phyloP scores from a whole-genome alignment of 805 yeast genomes.

The Sugiyamaella floridensis region DNA sequence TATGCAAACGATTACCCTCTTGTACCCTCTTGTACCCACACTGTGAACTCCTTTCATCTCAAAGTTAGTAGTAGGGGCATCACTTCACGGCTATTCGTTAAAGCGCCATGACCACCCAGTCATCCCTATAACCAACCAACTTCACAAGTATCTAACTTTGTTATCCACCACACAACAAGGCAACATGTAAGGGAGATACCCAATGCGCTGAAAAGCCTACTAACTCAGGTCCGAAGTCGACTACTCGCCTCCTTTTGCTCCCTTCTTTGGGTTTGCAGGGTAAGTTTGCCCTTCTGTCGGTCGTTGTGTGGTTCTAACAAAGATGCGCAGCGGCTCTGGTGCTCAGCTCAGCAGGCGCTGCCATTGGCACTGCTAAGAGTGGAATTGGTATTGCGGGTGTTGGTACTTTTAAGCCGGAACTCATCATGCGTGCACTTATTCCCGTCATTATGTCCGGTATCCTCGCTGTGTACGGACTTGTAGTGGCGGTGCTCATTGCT shows the following conservation, averaged over 20 bases:
- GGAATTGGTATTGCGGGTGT: conserved; percentile 98
- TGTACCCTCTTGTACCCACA: too few species aligned
- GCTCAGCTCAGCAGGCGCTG: conserved; percentile 94
- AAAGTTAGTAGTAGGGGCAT: too few species aligned
- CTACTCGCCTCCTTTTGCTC: conserved; percentile 86
- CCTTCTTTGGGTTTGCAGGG: conserved; percentile 97
- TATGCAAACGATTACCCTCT: too few species aligned
- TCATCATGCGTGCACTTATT: conserved; percentile 82
- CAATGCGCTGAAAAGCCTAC: background rate
- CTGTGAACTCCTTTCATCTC: too few species aligned
- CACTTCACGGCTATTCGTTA: too few species aligned
- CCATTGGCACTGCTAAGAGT: conserved; percentile 95
- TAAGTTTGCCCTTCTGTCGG: too few species aligned
- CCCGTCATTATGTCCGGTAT: conserved; percentile 99
- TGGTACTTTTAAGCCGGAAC: conserved; percentile 94
- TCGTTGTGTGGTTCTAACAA: background rate
- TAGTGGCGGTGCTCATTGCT: conserved; percentile 92
- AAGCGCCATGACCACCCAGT: too few species aligned
- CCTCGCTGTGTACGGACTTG: conserved; percentile 92
- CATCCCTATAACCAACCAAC: too few species aligned
- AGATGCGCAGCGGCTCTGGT: conserved; percentile 86
- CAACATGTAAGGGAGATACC: background rate
- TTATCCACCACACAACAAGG: background rate
- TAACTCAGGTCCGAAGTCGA: conserved; percentile 34
- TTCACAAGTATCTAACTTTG: background rate